Percentiles rank a stretch among this genome's conserved stretches.
Evolutionary conservation across 176 grass and related monocot genomes (phyloP).

Genomic region (Areca catechu): DNA sequence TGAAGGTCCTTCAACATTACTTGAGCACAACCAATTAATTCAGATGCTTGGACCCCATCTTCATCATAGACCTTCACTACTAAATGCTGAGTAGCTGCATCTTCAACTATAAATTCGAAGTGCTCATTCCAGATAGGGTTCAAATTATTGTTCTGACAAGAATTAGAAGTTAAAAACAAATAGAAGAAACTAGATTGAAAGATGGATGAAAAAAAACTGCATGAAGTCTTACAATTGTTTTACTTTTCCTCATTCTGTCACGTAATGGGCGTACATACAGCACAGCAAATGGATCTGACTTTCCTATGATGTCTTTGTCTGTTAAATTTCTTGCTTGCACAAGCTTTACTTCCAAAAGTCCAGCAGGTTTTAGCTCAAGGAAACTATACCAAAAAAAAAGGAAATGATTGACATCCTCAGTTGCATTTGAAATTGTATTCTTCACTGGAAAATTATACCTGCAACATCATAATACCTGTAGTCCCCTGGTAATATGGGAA

Average conservation of each 20-base stretch:
- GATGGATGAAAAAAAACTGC: conserved; percentile 11
- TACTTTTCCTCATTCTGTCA: conserved; percentile 85
- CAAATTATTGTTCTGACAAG: conserved; percentile 83
- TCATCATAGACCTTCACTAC: conserved; percentile 85
- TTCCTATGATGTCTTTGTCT: conserved; percentile 91
- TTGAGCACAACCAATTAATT: conserved; percentile 80
- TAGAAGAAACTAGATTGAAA: conserved; percentile 6
- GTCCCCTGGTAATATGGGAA: conserved; percentile 89
- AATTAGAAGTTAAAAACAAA: conserved; percentile 29
- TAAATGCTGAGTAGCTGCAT: conserved; percentile 70
- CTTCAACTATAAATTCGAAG: conserved; percentile 91
- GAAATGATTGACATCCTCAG: conserved; percentile 12
- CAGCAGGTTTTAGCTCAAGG: conserved; percentile 86
- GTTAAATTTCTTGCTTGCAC: conserved; percentile 86
- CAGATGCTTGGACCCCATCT: conserved; percentile 72
- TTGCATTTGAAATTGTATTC: neutral
- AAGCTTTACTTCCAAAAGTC: conserved; percentile 89
- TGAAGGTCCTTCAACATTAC: conserved; percentile 52
- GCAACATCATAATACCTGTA: conserved; percentile 48
- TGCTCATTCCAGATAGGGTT: conserved; percentile 98
- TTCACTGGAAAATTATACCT: conserved; percentile 4
- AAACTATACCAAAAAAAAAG: conserved; percentile 37
- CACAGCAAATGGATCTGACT: conserved; percentile 86
- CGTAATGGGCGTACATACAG: conserved; percentile 69
- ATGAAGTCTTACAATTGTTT: conserved; percentile 76